phyloP scores from a whole-genome alignment of 2,329 filamentous ascomycete genomes.

The Zymoseptoria tritici region DNA sequence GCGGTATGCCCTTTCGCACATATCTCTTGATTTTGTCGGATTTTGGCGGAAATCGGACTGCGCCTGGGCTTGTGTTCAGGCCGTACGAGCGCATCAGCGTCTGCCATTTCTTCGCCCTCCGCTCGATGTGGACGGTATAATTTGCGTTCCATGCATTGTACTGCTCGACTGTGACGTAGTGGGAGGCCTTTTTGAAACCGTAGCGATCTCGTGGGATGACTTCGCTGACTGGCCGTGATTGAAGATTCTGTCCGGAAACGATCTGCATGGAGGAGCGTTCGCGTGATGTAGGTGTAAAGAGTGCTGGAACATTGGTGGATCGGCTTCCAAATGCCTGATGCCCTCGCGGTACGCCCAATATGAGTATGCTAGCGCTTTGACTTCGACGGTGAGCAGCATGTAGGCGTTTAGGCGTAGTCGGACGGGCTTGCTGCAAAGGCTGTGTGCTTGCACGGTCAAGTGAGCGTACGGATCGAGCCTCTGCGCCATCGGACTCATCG shows the following conservation, averaged over 20 bases:
- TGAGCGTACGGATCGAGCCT: background rate
- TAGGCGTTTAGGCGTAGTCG: constrained; percentile 9
- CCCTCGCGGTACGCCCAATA: constrained; percentile 8
- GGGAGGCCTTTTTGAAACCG: constrained; percentile 82
- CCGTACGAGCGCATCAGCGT: constrained; percentile 68
- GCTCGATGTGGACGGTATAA: constrained; percentile 68
- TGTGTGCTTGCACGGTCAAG: background rate
- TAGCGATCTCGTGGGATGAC: constrained; percentile 64
- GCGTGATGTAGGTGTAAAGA: constrained; percentile 3
- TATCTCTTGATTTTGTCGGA: constrained; percentile 82
- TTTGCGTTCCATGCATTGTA: constrained; percentile 74
- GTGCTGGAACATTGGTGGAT: constrained; percentile 2
- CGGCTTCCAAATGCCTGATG: background rate
- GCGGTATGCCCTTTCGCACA: constrained; percentile 85
- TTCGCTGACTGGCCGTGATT: constrained; percentile 5
- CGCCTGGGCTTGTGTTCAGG: constrained; percentile 58
- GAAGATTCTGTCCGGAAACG: constrained; percentile 4
- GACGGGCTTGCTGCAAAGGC: background rate
- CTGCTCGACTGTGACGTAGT: constrained; percentile 66
- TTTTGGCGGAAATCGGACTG: constrained; percentile 69
- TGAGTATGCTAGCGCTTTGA: constrained; percentile 28
- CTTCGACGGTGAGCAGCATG: constrained; percentile 23
- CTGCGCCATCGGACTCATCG: background rate
- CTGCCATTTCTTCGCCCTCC: constrained; percentile 75
- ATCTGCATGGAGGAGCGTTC: constrained; percentile 13